Conservation (phyloP, 106 monocot species). For the Apostasia shenzhenica region DNA sequence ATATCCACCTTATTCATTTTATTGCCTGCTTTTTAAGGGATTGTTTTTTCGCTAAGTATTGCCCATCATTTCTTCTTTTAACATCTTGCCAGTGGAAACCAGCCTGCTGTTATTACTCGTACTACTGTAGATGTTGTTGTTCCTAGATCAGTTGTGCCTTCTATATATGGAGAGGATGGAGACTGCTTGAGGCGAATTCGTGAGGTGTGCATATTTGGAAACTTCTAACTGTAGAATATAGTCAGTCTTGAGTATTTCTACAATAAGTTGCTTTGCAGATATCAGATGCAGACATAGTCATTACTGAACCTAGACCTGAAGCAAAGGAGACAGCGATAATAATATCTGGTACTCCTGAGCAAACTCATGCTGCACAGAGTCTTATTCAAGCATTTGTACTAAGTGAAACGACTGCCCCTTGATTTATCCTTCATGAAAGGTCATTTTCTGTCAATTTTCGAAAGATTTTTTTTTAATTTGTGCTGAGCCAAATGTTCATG, state of each 20-base stretch:
- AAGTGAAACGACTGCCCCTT: constrained; percentile 47
- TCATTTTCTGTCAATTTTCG: constrained; percentile 2
- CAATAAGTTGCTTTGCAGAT: constrained; percentile 35
- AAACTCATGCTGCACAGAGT: constrained; percentile 91
- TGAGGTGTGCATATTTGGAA: constrained; percentile 46
- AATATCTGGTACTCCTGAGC: constrained; percentile 91
- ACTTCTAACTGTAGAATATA: not conserved
- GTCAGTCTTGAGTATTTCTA: not conserved
- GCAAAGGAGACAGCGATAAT: constrained; percentile 72
- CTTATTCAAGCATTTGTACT: constrained; percentile 95
- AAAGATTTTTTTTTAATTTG: not conserved
- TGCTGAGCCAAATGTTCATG: not conserved
- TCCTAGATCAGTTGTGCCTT: constrained; percentile 58
- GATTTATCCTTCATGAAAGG: constrained; percentile 17
- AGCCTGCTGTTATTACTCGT: constrained; percentile 44
- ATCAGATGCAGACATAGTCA: constrained; percentile 88
- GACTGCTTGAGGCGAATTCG: constrained; percentile 59
- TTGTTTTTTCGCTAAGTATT: not conserved
- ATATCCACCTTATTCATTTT: not conserved
- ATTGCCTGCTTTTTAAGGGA: no score
- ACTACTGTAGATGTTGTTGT: constrained; percentile 80
- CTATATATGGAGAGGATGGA: constrained; percentile 93
- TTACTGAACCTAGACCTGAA: constrained; percentile 78
- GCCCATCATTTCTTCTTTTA: not conserved
- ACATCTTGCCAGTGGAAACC: constrained; percentile 45